Conservation (phyloP, 176 grass and related monocot genomes). For the Pontederia paniculata region DNA sequence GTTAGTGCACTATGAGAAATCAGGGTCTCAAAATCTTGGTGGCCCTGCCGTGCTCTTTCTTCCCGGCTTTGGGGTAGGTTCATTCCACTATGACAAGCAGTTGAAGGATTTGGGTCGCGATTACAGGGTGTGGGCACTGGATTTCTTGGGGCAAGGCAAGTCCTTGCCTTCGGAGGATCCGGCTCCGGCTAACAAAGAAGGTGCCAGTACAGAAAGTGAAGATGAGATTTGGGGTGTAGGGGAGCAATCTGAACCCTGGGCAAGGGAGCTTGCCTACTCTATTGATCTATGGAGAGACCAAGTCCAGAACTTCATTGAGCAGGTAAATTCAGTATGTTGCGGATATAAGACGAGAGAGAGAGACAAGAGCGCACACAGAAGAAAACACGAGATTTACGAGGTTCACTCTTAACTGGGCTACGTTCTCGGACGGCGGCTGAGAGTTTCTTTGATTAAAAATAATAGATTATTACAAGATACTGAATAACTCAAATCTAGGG, state of each 20-base stretch:
- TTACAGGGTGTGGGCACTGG: slow-evolving; percentile 90
- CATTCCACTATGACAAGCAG: slow-evolving; percentile 92
- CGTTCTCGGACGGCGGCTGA: too few relatives aligned
- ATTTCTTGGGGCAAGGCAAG: slow-evolving; percentile 89
- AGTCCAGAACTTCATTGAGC: slow-evolving; percentile 80
- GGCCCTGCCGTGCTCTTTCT: slow-evolving; percentile 82
- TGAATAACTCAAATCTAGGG: too few relatives aligned
- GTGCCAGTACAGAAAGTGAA: background rate
- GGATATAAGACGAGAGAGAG: too few relatives aligned
- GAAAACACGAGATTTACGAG: too few relatives aligned
- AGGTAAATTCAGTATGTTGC: slow-evolving; percentile 38
- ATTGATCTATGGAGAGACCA: slow-evolving; percentile 77
- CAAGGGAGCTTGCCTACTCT: slow-evolving; percentile 62
- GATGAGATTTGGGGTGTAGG: slow-evolving; percentile 65
- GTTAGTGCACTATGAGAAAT: slow-evolving; percentile 76
- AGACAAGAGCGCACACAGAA: too few relatives aligned
- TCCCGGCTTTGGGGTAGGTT: slow-evolving; percentile 78
- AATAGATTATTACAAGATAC: too few relatives aligned
- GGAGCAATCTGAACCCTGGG: slow-evolving; percentile 77
- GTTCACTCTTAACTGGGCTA: too few relatives aligned
- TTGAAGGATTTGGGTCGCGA: slow-evolving; percentile 67
- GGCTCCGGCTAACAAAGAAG: slow-evolving; percentile 29
- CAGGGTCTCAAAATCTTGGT: slow-evolving; percentile 47
- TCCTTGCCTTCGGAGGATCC: slow-evolving; percentile 80
- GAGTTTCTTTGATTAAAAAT: too few relatives aligned